Evolutionary conservation across 306 rosid genomes (phyloP), one percentile per base, ranked within the genome.

Genomic region (Dicorynia guianensis): DNA sequence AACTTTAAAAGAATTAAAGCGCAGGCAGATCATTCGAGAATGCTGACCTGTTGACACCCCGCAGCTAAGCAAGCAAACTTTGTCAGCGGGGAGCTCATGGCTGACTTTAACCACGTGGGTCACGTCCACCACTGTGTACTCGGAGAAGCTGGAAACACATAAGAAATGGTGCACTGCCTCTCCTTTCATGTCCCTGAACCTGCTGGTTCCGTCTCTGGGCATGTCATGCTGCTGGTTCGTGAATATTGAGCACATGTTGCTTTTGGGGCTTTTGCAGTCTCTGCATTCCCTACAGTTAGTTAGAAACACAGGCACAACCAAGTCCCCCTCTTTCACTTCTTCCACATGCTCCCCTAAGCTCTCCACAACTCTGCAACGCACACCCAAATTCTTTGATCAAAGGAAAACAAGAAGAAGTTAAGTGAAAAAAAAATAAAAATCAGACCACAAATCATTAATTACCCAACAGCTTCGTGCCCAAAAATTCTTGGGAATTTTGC

Each of bases 391-490:
- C 30, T 25, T 25, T 25, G 30, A 25, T 25, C 30, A 2, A 25
- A 25, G 30, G 2, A 25, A 25, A 25, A 25, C 30, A 25, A 25
- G 30, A 25, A 25, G n/a, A n/a, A 25, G n/a, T n/a, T n/a, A n/a
- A n/a, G n/a, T n/a, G n/a, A 25, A 25, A 25, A 25, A 25, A 25
- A 25, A 25, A 25, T 2, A 25, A 25, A 25, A 25, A n/a, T n/a
- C n/a, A n/a, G 30, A 25, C 30, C 30, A 25, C 30, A 25, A 25
- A 18, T 53, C 19, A 5, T 7, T 42, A 5, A 58, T 60, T 82
- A 90, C 92, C 92, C 96, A 35, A 79, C 92, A 8, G 96, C 96
- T 84, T 87, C 96, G 54, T 90, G 96, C 40, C 92, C 92, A 1
- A 76, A 61, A 63, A 80, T 78, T 50, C 69, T 73, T 42, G 85